Evolutionary conservation across 169 alveolate genomes (phyloP).

Genomic region (Neospora caninum): DNA sequence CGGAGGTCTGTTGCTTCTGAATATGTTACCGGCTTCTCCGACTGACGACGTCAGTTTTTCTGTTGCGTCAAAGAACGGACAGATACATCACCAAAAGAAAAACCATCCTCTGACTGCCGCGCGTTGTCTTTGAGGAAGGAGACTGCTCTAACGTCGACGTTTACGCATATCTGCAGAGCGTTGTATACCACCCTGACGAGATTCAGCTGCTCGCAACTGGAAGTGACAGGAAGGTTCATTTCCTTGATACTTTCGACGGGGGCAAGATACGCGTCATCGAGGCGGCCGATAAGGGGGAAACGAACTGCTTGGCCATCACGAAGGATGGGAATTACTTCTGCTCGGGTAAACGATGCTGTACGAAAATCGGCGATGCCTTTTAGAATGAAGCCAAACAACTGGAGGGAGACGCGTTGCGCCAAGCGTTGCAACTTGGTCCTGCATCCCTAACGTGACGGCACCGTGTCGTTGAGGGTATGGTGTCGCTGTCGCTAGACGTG

Average conservation of each 20-base stretch:
- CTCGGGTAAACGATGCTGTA: conserved; percentile 39
- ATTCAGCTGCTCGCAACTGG: conserved; percentile 92
- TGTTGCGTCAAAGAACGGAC: no score
- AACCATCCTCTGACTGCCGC: no score
- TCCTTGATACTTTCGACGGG: conserved; percentile 92
- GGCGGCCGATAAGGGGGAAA: conserved; percentile 89
- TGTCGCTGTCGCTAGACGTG: no score
- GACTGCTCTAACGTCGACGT: not conserved
- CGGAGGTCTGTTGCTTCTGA: no score
- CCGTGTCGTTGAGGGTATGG: no score
- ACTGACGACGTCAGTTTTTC: no score
- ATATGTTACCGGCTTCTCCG: no score
- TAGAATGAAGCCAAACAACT: not conserved
- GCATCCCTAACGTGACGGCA: not conserved
- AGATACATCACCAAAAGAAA: no score
- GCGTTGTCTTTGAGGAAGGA: no score
- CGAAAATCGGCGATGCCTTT: not conserved
- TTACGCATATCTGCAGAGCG: conserved; percentile 80
- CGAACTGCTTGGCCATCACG: conserved; percentile 86
- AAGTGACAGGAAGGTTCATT: conserved; percentile 85
- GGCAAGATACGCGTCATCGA: conserved; percentile 90
- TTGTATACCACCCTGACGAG: conserved; percentile 92
- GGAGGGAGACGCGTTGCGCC: not conserved
- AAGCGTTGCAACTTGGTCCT: not conserved
- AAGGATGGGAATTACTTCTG: conserved; percentile 43